These are phyloP conservation scores for Boletus rubropictus DNA, from an alignment of 768 basidiomycete genomes.

Conservation along the genomic window DNA sequence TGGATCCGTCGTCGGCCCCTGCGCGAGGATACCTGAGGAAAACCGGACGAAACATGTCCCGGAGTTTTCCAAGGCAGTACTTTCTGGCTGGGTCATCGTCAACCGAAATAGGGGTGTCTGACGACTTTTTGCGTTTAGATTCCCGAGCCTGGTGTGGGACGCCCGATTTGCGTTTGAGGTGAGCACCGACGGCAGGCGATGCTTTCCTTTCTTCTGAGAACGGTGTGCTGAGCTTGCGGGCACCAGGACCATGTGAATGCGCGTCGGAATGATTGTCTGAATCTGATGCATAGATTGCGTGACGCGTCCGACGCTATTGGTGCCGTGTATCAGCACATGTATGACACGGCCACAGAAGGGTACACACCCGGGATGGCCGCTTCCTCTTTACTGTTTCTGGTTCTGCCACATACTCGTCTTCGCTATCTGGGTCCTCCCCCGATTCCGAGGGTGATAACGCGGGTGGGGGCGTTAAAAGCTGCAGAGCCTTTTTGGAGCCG, in stretches of 20 bases:
- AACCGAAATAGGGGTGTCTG: conserved; percentile 34
- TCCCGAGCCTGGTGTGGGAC: conserved; percentile 35
- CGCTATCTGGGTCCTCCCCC: conserved; percentile 49
- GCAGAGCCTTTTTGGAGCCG: conserved; percentile 15
- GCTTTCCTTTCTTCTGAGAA: conserved; percentile 19
- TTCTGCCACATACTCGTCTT: conserved; percentile 67
- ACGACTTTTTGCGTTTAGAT: conserved; percentile 44
- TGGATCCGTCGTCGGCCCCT: conserved; percentile 29
- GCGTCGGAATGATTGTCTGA: conserved; percentile 37
- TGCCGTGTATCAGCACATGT: conserved; percentile 11
- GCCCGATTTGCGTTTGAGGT: conserved; percentile 52
- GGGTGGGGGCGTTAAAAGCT: conserved; percentile 26
- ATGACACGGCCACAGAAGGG: conserved; percentile 7
- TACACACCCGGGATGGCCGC: conserved; percentile 42
- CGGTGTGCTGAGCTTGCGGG: conserved; percentile 14
- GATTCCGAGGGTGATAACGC: conserved; percentile 40
- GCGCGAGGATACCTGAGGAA: conserved; percentile 66
- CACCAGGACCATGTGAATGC: conserved; percentile 11
- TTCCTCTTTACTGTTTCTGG: conserved; percentile 30
- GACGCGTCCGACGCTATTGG: conserved; percentile 41
- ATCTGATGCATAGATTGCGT: conserved; percentile 37
- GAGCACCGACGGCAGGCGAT: conserved; percentile 18
- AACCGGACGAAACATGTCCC: conserved; percentile 64
- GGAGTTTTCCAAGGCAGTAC: conserved; percentile 73
- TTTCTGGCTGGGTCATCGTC: conserved; percentile 70